phyloP scores from a whole-genome alignment of 495 filamentous ascomycete species.

The Penicillium subrubescens region DNA sequence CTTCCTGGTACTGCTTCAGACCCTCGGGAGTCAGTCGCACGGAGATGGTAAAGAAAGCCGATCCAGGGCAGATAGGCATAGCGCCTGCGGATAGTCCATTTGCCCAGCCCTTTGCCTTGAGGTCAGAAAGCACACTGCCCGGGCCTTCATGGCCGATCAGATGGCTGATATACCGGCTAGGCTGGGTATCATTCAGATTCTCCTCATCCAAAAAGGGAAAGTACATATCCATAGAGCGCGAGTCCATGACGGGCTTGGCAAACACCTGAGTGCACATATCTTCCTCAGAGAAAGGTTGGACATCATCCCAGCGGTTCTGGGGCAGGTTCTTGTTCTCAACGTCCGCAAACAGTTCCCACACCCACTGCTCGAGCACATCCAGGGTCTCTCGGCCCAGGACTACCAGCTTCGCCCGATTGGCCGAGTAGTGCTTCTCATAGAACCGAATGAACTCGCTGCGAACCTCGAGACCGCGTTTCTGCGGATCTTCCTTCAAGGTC shows the following conservation, averaged over 20 bases:
- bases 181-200: conserved; percentile 75
- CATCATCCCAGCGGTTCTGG: conserved; percentile 78
- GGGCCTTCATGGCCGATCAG: conserved; percentile 96
- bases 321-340: conserved; percentile 84
- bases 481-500: conserved; percentile 82
- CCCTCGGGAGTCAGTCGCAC: conserved; percentile 87
- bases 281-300: conserved; percentile 65
- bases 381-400: conserved; percentile 86
- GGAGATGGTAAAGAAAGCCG: conserved; percentile 78
- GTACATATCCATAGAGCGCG: conserved; percentile 76
- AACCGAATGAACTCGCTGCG: conserved; percentile 94
- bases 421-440: conserved; percentile 87
- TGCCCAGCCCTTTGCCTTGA: conserved; percentile 95
- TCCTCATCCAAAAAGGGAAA: conserved; percentile 95
- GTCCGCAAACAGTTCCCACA: conserved; percentile 78
- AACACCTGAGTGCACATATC: conserved; percentile 81
- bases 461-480: conserved; percentile 80
- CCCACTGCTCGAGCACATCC: conserved; percentile 88
- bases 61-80: conserved; percentile 76
- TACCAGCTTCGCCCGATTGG: conserved; percentile 95
- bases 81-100: conserved; percentile 82
- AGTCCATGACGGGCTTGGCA: conserved; percentile 96
- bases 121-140: conserved; percentile 91
- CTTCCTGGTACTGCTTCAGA: conserved; percentile 79
- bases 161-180: conserved; percentile 88